Evolutionary conservation across 345 rosid genomes (phyloP).

Genomic region (Populus pruinosa): DNA sequence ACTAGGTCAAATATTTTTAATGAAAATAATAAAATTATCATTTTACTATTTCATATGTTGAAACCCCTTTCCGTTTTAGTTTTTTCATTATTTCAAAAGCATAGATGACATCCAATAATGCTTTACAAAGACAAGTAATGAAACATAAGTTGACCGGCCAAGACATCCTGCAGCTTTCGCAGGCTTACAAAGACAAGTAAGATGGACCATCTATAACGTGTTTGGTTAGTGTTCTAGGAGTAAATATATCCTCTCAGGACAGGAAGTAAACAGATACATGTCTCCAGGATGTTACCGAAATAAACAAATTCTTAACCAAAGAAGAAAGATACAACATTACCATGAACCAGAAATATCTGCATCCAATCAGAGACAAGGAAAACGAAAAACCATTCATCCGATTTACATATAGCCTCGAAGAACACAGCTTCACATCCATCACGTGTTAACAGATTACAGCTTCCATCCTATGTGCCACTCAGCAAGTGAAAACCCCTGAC

Average conservation of each 20-base stretch:
- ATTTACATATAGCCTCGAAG: constrained; percentile 15
- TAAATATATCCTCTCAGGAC: too few relatives aligned
- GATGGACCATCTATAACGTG: neutral
- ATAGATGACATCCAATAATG: neutral
- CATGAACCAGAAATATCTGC: neutral
- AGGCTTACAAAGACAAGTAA: neutral
- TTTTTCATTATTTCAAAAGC: neutral
- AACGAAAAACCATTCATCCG: constrained; percentile 10
- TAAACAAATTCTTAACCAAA: neutral
- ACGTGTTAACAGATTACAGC: neutral
- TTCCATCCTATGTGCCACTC: constrained; percentile 12
- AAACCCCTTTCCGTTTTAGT: too few relatives aligned
- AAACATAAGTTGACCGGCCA: neutral
- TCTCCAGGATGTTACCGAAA: too few relatives aligned
- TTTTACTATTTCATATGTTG: too few relatives aligned
- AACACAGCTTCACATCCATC: constrained; percentile 12
- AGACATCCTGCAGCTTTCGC: neutral
- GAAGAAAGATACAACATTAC: neutral
- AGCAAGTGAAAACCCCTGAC: constrained; percentile 2
- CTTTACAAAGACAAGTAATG: neutral
- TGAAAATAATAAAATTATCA: too few relatives aligned
- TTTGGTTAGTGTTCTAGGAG: too few relatives aligned
- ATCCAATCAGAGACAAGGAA: constrained; percentile 7
- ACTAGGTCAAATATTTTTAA: too few relatives aligned
- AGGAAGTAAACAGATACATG: too few relatives aligned